Evolutionary conservation across 1,284 basidiomycete species (phyloP).

Genomic region (Ganoderma meredithae): DNA sequence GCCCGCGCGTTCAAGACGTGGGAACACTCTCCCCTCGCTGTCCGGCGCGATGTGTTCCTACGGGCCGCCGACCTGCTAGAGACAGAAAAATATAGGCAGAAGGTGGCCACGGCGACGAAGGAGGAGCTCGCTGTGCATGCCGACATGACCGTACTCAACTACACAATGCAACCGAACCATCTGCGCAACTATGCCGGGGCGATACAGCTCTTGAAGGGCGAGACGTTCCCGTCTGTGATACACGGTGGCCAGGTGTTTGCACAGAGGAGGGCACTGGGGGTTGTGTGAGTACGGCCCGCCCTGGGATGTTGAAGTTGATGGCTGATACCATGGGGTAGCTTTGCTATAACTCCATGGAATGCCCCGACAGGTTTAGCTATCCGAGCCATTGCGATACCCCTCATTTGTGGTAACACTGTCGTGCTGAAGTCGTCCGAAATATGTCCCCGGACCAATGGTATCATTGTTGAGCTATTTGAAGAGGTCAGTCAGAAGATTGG

Average conservation of each 20-base stretch:
- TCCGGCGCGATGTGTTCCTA: conserved; percentile 53
- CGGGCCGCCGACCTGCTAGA: conserved; percentile 53
- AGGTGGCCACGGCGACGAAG: conserved; percentile 42
- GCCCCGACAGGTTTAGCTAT: conserved; percentile 54
- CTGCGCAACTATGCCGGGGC: conserved; percentile 31
- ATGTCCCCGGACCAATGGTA: conserved; percentile 57
- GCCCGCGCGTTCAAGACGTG: conserved; percentile 56
- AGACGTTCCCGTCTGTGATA: conserved; percentile 40
- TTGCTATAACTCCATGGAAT: conserved; percentile 46
- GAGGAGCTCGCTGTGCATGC: conserved; percentile 51
- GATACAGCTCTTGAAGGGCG: conserved; percentile 37
- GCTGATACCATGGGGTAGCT: conserved; percentile 15
- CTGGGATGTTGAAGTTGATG: background rate
- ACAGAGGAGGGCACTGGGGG: conserved; percentile 42
- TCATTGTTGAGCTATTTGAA: conserved; percentile 57
- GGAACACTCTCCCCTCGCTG: conserved; percentile 49
- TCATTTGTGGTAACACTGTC: conserved; percentile 71
- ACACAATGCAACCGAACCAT: conserved; percentile 20
- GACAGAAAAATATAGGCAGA: conserved; percentile 50
- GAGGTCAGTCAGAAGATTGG: conserved; percentile 40
- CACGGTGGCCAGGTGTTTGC: conserved; percentile 43
- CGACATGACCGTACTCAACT: conserved; percentile 36
- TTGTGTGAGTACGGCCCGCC: conserved; percentile 35
- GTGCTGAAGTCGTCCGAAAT: conserved; percentile 68
- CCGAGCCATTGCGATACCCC: conserved; percentile 58